phyloP scores from a whole-genome alignment of 2,329 filamentous ascomycete genomes.

The Akanthomyces uredinophilus region DNA sequence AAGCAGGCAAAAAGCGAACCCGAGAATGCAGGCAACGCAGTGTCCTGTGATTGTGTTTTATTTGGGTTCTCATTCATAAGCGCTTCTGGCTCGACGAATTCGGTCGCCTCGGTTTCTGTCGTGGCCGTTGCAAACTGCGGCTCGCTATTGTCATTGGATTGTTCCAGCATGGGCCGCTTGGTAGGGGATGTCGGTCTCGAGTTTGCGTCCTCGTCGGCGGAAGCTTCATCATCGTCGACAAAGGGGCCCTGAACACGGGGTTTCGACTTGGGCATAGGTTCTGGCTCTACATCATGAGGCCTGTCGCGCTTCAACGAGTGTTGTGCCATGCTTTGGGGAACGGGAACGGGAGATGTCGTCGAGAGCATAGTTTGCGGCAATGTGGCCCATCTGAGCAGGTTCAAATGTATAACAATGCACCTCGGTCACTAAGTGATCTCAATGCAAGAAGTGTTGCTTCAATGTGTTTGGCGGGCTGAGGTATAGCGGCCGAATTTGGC shows the following conservation, averaged over 20 bases:
- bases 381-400: background rate
- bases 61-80: background rate
- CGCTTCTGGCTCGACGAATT: background rate
- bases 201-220: constrained; percentile 23
- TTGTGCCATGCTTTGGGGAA: constrained; percentile 46
- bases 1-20: constrained; percentile 23
- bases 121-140: background rate
- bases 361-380: constrained; percentile 44
- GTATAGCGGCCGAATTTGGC: background rate
- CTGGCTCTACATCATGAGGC: constrained; percentile 27
- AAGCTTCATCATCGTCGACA: constrained; percentile 34
- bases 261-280: constrained; percentile 29
- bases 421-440: background rate
- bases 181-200: constrained; percentile 12
- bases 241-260: constrained; percentile 34
- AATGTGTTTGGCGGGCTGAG: background rate
- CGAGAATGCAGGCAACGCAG: constrained; percentile 24
- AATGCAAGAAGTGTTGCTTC: background rate
- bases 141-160: constrained; percentile 1
- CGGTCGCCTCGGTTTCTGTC: background rate
- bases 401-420: background rate
- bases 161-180: constrained; percentile 19
- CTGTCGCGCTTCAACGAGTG: constrained; percentile 31
- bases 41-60: constrained; percentile 6
- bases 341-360: constrained; percentile 54